Percentiles rank a stretch among this genome's conserved stretches.
Conservation (phyloP, 495 filamentous ascomycete genomes). For the Neurospora sublineolata region DNA sequence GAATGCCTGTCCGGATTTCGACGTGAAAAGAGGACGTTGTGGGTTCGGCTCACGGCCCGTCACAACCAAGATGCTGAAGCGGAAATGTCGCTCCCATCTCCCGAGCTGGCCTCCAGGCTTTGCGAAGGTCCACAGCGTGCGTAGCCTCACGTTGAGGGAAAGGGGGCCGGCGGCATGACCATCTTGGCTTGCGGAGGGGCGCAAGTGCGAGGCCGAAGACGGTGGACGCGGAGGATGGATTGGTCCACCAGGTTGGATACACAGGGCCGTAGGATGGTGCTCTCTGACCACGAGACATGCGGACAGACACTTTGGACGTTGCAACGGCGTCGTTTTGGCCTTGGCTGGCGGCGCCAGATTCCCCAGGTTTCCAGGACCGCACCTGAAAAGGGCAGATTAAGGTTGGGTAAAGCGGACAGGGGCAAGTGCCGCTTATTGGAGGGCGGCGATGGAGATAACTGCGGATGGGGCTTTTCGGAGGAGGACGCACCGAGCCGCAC, state of each 20-base stretch:
- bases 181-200: not conserved
- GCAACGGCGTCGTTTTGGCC: conserved; percentile 4
- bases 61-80: conserved; percentile 6
- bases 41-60: conserved; percentile 21
- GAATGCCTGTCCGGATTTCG: not conserved
- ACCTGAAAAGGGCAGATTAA: conserved; percentile 14
- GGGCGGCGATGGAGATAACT: not conserved
- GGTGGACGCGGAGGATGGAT: not conserved
- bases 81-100: conserved; percentile 3
- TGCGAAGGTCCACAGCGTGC: not conserved
- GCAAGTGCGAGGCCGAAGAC: not conserved
- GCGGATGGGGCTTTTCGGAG: not conserved
- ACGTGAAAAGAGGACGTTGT: not conserved
- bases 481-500: not conserved
- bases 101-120: not conserved
- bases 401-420: conserved; percentile 14
- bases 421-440: conserved; percentile 21
- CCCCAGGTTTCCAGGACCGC: not conserved
- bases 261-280: not conserved
- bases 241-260: conserved; percentile 3
- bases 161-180: not conserved
- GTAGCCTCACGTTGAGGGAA: conserved; percentile 9
- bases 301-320: conserved; percentile 14
- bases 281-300: conserved; percentile 6
- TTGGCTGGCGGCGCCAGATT: not conserved